Conservation (phyloP, 129 eudicot species). For the Flaveria bidentis region DNA sequence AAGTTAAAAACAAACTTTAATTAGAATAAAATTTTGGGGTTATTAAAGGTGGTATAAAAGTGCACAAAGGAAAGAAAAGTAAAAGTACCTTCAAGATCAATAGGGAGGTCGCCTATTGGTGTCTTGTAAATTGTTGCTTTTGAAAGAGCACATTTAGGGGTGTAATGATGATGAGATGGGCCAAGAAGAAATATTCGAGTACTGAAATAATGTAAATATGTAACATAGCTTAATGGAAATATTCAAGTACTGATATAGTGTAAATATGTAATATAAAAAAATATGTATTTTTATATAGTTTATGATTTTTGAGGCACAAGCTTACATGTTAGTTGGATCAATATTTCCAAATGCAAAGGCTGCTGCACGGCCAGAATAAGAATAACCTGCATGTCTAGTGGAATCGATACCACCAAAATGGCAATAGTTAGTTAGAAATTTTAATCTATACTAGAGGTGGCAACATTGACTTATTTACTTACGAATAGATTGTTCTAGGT, state of each 20-base stretch:
- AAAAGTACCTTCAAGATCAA: slow-evolving; percentile 84
- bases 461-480: not conserved
- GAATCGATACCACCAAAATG: slow-evolving; percentile 37
- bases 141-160: slow-evolving; percentile 85
- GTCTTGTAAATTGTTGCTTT: slow-evolving; percentile 83
- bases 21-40: not conserved
- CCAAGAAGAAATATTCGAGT: slow-evolving; percentile 87
- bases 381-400: slow-evolving; percentile 97
- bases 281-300: not conserved
- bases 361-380: slow-evolving; percentile 98
- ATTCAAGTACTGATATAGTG: slow-evolving; percentile 61
- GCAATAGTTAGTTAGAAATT: slow-evolving; percentile 11
- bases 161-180: slow-evolving; percentile 97
- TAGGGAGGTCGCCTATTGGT: slow-evolving; percentile 83
- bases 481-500: not conserved
- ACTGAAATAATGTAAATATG: slow-evolving; percentile 45
- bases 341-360: slow-evolving; percentile 96
- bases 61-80: not conserved
- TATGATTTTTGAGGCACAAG: slow-evolving; percentile 9
- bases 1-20: not conserved
- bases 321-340: slow-evolving; percentile 84
- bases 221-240: slow-evolving; percentile 32
- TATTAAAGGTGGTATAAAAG: not conserved
- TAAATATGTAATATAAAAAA: not conserved
- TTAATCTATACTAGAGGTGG: not conserved